Evolutionary conservation across 768 basidiomycete species (phyloP).

Genomic region (Lentinula aciculospora): DNA sequence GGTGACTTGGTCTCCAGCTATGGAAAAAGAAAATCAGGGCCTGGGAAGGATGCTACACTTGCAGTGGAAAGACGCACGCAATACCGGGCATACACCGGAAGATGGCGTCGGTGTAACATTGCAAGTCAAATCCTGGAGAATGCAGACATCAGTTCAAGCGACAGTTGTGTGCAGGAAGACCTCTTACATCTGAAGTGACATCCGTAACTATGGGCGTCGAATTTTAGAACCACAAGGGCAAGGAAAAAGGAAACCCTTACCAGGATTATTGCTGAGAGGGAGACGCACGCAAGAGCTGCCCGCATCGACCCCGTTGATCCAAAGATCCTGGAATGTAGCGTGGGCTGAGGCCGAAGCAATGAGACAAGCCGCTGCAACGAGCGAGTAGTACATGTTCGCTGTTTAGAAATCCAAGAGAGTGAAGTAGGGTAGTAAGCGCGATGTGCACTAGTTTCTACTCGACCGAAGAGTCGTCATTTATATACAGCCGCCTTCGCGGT

Average conservation of each 20-base stretch:
- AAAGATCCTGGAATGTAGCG: conserved; percentile 50
- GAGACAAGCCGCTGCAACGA: neutral
- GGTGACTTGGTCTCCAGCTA: conserved; percentile 40
- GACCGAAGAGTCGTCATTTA: neutral
- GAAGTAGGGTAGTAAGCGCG: neutral
- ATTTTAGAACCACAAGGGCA: neutral
- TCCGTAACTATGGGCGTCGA: neutral
- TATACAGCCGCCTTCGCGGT: neutral
- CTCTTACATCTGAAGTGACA: conserved; percentile 1
- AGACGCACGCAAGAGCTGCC: conserved; percentile 40
- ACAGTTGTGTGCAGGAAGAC: no score
- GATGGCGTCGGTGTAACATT: conserved; percentile 31
- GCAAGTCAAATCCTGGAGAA: conserved; percentile 39
- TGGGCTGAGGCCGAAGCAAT: conserved; percentile 32
- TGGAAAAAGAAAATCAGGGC: neutral
- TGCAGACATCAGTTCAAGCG: neutral
- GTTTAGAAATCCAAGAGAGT: neutral
- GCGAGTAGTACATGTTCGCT: conserved; percentile 4
- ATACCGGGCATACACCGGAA: conserved; percentile 34
- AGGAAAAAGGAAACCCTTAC: conserved; percentile 18
- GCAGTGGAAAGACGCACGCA: conserved; percentile 21
- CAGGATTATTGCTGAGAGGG: conserved; percentile 41
- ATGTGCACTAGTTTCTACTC: neutral
- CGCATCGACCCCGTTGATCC: conserved; percentile 45
- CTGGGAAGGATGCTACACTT: neutral